phyloP scores from a whole-genome alignment of 2,329 filamentous ascomycete species.

The Cladosporium sp. region DNA sequence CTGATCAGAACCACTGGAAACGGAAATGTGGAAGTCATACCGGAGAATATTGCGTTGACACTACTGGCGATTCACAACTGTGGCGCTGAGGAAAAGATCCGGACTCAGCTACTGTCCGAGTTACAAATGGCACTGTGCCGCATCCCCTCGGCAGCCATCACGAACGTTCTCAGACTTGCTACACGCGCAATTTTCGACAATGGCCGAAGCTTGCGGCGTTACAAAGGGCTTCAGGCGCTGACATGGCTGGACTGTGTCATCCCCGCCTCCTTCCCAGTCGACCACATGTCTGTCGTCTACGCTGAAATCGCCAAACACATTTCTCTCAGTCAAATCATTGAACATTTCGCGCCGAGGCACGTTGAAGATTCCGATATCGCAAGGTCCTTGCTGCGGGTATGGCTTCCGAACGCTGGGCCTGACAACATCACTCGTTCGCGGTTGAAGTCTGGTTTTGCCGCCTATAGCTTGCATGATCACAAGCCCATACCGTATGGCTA shows the following conservation, averaged over 20 bases:
- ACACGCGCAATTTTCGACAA: background rate
- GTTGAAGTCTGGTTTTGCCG: background rate
- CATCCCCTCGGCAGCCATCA: background rate
- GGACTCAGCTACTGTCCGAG: background rate
- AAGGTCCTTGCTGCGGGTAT: constrained; percentile 25
- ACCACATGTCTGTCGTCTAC: constrained; percentile 12
- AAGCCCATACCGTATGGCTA: background rate
- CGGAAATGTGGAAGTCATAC: background rate
- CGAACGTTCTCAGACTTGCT: background rate
- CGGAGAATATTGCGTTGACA: background rate
- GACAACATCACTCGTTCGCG: background rate
- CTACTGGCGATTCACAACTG: background rate
- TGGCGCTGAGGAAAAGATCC: background rate
- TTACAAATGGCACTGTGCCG: background rate
- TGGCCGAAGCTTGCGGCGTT: background rate
- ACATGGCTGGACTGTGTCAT: constrained; percentile 8
- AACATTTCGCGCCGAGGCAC: constrained; percentile 24
- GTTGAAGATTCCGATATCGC: constrained; percentile 20
- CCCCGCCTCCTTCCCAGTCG: background rate
- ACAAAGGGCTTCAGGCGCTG: background rate
- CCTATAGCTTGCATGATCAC: background rate
- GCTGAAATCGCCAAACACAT: constrained; percentile 10
- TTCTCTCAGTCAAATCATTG: constrained; percentile 15
- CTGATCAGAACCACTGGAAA: background rate
- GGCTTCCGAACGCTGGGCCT: constrained; percentile 25